These are phyloP conservation scores for Sclerotiophoma versabilis DNA, from an alignment of 2,329 filamentous ascomycete species.

Conservation along the genomic window DNA sequence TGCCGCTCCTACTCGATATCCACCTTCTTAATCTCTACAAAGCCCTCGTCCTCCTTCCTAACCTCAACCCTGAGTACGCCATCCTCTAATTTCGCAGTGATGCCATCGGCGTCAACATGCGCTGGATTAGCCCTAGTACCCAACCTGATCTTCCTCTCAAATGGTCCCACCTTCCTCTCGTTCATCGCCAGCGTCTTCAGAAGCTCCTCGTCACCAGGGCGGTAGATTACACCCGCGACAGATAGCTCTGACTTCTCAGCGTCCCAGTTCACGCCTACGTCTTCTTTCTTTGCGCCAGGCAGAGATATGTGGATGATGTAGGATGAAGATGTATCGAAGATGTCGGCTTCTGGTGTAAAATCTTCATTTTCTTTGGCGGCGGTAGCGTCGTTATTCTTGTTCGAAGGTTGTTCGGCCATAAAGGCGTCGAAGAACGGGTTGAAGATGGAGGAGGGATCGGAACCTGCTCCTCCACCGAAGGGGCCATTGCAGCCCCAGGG, in stretches of 20 bases:
- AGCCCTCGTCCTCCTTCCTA: slow-evolving; percentile 71
- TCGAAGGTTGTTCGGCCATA: slow-evolving; percentile 26
- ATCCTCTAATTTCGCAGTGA: slow-evolving; percentile 79
- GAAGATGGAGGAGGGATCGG: slow-evolving; percentile 39
- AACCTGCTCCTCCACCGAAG: slow-evolving; percentile 22
- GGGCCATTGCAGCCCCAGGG: slow-evolving; percentile 30
- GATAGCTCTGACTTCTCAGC: slow-evolving; percentile 69
- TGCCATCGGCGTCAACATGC: slow-evolving; percentile 70
- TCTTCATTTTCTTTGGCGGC: slow-evolving; percentile 36
- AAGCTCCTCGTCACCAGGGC: slow-evolving; percentile 73
- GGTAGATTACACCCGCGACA: slow-evolving; percentile 75
- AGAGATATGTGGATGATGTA: slow-evolving; percentile 75
- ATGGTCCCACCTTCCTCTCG: slow-evolving; percentile 76
- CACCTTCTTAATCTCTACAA: slow-evolving; percentile 62
- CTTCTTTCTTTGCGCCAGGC: slow-evolving; percentile 79
- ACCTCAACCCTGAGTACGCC: slow-evolving; percentile 79
- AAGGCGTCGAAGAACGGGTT: slow-evolving; percentile 46
- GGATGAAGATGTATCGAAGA: slow-evolving; percentile 72
- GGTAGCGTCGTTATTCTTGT: slow-evolving; percentile 15
- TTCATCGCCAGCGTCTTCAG: slow-evolving; percentile 67
- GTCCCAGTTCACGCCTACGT: slow-evolving; percentile 79
- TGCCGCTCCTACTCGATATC: slow-evolving; percentile 55
- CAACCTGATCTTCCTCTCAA: slow-evolving; percentile 73
- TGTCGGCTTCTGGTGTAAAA: slow-evolving; percentile 73
- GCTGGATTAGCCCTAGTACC: slow-evolving; percentile 62